Evolutionary conservation across 2,329 filamentous ascomycete species (phyloP), one percentile per base, ranked within the genome.

Genomic region (Ceratocystis alfenasii): DNA sequence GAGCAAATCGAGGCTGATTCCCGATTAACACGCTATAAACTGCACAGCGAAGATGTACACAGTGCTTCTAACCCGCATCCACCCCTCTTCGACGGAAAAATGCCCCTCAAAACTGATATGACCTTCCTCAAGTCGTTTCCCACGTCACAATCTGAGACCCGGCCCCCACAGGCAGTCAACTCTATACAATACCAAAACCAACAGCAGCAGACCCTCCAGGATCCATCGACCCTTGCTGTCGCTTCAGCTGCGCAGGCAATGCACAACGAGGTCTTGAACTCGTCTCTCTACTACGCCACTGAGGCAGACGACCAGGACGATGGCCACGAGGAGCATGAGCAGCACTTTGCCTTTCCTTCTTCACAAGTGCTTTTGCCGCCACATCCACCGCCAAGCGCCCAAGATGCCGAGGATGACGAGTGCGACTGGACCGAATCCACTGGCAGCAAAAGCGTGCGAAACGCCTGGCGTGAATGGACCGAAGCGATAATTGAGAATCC

Each of bases 1-100:
- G 71, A 73, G 15, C 80, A 78, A 75, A 83, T 84, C 66, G 78
- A 82, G 22, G 46, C 28, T 10, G 57, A 46, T 8, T 61, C 45
- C 15, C 25, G 12, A n/a, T n/a, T 7, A n/a, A 30, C 53, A 2
- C 28, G 25, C 17, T 6, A 59, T 5, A 59, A 17, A n/a, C n/a
- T 6, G 8, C 25, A 30, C 1, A 33, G n/a, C 12, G 17, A 17
- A 30, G 15, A 3, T 36, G 8, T 17, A 36, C 53, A 8, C 7
- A 28, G 28, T 4, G 25, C 20, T 7, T 59, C 53, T n/a, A n/a
- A 5, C 28, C 8, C 33, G 28, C 53, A 59, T 3, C 15, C 25
- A 36, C 10, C 15, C 5, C 12, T 12, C n/a, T 50, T 22, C 28
- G 6, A 59, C 25, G 12, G 25, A 30, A 7, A 7, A 59, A 30